Percentiles rank a stretch among this genome's conserved stretches.
These are phyloP conservation scores for Endocalyx cinctus DNA, from an alignment of 2,329 filamentous ascomycete species.

Conservation along the genomic window DNA sequence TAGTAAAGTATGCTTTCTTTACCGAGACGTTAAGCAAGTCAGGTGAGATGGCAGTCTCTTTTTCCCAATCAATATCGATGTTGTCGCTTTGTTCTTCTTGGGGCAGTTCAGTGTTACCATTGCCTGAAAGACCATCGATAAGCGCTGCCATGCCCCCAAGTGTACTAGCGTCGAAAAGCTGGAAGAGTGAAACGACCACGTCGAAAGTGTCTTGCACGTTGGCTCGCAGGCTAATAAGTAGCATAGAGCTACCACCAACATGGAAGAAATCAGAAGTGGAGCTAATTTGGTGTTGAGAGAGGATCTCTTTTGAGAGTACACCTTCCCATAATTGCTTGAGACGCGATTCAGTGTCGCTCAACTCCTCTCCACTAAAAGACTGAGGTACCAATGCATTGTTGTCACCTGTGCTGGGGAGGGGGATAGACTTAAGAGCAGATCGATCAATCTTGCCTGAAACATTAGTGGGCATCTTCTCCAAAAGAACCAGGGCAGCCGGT, in stretches of 20 bases:
- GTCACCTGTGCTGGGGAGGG: too few species aligned
- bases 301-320: slow-evolving; percentile 17
- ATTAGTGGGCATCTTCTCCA: slow-evolving; percentile 26
- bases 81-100: slow-evolving; percentile 7
- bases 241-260: slow-evolving; percentile 37
- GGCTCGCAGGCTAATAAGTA: slow-evolving; percentile 33
- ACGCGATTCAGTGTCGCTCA: slow-evolving; percentile 2
- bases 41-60: slow-evolving; percentile 25
- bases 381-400: slow-evolving; percentile 2
- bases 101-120: too few species aligned
- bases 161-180: slow-evolving; percentile 34
- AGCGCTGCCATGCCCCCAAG: slow-evolving; percentile 34
- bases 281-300: slow-evolving; percentile 11
- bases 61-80: slow-evolving; percentile 31
- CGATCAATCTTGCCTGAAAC: slow-evolving; percentile 29
- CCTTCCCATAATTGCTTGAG: slow-evolving; percentile 12
- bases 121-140: too few species aligned
- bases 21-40: not conserved
- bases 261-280: slow-evolving; percentile 34
- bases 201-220: slow-evolving; percentile 28
- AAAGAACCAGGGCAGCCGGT: slow-evolving; percentile 21
- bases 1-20: not conserved
- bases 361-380: not conserved
- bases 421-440: slow-evolving; percentile 16
- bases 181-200: slow-evolving; percentile 24